Percentiles rank a stretch among this genome's conserved stretches.
Conservation (phyloP, 345 rosid genomes). For the Aquilaria sinensis region DNA sequence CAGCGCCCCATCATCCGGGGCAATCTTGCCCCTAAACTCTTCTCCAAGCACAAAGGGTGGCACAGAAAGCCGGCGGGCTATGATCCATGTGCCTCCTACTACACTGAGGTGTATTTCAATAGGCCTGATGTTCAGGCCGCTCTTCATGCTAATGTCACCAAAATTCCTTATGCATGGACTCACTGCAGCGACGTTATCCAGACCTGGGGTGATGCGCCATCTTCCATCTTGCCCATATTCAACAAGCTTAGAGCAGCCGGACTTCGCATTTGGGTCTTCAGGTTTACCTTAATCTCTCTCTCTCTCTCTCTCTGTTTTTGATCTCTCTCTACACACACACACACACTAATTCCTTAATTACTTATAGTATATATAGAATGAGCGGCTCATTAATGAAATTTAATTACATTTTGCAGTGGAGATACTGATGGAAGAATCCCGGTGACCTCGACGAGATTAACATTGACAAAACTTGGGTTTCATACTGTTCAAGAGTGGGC, state of each 20-base stretch:
- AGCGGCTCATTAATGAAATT: too few relatives aligned
- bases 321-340: too few relatives aligned
- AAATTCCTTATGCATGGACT: conserved; percentile 61
- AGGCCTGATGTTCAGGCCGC: conserved; percentile 74
- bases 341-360: too few relatives aligned
- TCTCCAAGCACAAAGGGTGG: conserved; percentile 51
- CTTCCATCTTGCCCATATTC: conserved; percentile 64
- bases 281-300: conserved; percentile 23
- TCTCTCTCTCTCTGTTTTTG: background rate
- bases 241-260: conserved; percentile 65
- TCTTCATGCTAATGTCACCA: conserved; percentile 66
- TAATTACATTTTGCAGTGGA: conserved; percentile 36
- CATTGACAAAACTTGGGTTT: conserved; percentile 65
- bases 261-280: conserved; percentile 70
- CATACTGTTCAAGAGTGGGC: conserved; percentile 55
- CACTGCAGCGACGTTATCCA: conserved; percentile 58
- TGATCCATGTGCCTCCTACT: conserved; percentile 55
- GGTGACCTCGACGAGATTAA: conserved; percentile 61
- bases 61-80: conserved; percentile 55
- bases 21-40: conserved; percentile 28
- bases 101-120: conserved; percentile 52
- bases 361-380: too few relatives aligned
- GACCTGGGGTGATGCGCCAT: conserved; percentile 52
- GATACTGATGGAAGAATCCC: conserved; percentile 92
- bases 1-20: conserved; percentile 26